Evolutionary conservation across 495 filamentous ascomycete species (phyloP), one percentile per base, ranked within the genome.

Genomic region (Aspergillus campestris): DNA sequence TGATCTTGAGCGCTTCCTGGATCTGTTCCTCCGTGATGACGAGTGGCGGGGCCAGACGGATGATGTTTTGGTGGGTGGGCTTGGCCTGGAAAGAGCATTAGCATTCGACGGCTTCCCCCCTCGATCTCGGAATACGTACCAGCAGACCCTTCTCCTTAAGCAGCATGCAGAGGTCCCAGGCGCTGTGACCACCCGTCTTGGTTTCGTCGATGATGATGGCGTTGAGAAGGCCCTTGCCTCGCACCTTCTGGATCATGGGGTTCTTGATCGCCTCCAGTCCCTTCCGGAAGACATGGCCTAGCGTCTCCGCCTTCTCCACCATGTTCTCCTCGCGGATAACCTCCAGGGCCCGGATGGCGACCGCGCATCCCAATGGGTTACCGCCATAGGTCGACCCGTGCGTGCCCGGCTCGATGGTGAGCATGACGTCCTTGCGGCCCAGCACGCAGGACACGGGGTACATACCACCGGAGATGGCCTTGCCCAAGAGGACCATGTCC

Each of bases 61-160:
- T 97, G 67, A 97, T 97, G 62, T 97, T 96, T 55, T 94, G 81
- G 66, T 98, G 92, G 31, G 94, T 99, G 8, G 94, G 94, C 78
- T 99, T 99, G 47, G 92, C 92, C 87, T 95, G 62, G 55, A 12
- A 29, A 42, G 40, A 44, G 57, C 36, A 53, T 66, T 57, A 71
- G 68, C 57, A 47, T n/a, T 37, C 4, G 18, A 24, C 18, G 18
- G 18, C 4, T 4, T 24, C 18, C 18, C 1, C 2, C 4, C 18
- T 24, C 18, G 4, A 24, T 4, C 29, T 27, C 32, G 3, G 11
- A 33, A 14, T 13, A 68, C 79, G 59, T 76, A 94, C 89, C 78
- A 98, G 64, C 44, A 98, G 70, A 38, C 92, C 92, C 77, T 95
- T 97, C 64, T 83, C 80, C 76, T 97, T 97, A 71, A 97, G 77